Conservation (phyloP, 2,329 filamentous ascomycete species). For the Fusarium neocosmosporiellum region DNA sequence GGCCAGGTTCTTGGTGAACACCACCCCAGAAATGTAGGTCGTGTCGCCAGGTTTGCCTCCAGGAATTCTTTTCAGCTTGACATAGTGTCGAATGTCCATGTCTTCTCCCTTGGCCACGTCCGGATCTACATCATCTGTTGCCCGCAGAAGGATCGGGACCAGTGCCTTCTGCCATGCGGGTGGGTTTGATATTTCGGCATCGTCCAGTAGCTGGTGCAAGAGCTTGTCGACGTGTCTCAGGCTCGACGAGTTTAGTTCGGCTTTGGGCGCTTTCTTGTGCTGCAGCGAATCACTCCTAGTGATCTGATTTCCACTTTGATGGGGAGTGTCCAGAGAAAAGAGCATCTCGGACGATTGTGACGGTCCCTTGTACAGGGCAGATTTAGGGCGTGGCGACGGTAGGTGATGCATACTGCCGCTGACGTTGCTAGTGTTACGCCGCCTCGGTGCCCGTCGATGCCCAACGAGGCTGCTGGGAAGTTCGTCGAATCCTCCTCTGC, state of each 20-base stretch:
- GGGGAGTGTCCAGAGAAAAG: conserved; percentile 58
- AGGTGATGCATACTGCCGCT: conserved; percentile 76
- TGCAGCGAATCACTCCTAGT: conserved; percentile 87
- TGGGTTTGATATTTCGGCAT: conserved; percentile 77
- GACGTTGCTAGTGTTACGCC: conserved; percentile 85
- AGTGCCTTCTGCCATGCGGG: conserved; percentile 90
- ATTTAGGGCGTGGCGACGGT: conserved; percentile 77
- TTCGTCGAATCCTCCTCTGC: conserved; percentile 75
- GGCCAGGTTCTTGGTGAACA: conserved; percentile 97
- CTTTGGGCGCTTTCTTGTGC: conserved; percentile 76
- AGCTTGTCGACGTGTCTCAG: conserved; percentile 88
- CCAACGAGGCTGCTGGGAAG: conserved; percentile 67
- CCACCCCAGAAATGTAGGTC: conserved; percentile 94
- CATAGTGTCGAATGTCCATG: conserved; percentile 97
- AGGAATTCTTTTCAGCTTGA: conserved; percentile 96
- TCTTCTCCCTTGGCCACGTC: conserved; percentile 91
- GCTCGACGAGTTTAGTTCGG: conserved; percentile 89
- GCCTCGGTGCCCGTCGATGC: conserved; percentile 71
- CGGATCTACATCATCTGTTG: conserved; percentile 93
- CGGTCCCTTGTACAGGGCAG: conserved; percentile 67
- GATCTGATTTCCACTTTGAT: conserved; percentile 60
- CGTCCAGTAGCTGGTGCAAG: conserved; percentile 83
- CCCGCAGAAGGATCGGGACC: conserved; percentile 88
- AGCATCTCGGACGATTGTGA: conserved; percentile 64
- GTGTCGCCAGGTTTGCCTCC: conserved; percentile 92